These are phyloP conservation scores for Pseudodiploospora longispora DNA, from an alignment of 2,329 filamentous ascomycete genomes.

Conservation along the genomic window DNA sequence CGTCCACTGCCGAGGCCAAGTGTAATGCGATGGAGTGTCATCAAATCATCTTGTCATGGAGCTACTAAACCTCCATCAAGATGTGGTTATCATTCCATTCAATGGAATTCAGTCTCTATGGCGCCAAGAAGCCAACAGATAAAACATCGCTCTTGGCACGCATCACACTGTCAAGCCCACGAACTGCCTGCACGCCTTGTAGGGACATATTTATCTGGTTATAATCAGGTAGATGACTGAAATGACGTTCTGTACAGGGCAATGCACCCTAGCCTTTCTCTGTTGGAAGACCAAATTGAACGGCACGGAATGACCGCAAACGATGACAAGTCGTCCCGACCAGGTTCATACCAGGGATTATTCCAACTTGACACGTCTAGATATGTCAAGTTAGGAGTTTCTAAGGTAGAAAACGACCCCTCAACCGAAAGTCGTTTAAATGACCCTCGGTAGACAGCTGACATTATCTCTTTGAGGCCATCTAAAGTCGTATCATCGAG, in stretches of 20 bases:
- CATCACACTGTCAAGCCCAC: too few species aligned
- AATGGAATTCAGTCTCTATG: too few species aligned
- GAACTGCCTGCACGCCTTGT: too few species aligned
- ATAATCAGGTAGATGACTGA: too few species aligned
- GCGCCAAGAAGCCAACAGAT: too few species aligned
- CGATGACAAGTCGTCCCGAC: neutral
- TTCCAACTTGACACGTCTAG: conserved; percentile 17
- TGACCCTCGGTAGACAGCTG: conserved; percentile 14
- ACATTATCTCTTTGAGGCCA: conserved; percentile 12
- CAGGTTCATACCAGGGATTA: conserved; percentile 10
- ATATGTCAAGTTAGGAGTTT: conserved; percentile 24
- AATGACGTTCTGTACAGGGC: conserved; percentile 22
- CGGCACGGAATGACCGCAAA: conserved; percentile 26
- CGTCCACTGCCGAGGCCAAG: too few species aligned
- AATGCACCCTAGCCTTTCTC: conserved; percentile 24
- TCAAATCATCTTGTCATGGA: too few species aligned
- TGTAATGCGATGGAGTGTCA: too few species aligned
- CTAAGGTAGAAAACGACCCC: conserved; percentile 2
- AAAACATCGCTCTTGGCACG: too few species aligned
- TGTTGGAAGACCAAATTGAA: conserved; percentile 26
- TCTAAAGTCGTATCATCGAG: neutral
- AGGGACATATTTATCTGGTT: too few species aligned
- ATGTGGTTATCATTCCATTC: too few species aligned
- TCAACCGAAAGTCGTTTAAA: conserved; percentile 14
- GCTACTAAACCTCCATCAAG: too few species aligned